Conservation (phyloP, 257 asterid genomes). For the Nemophila menziesii region DNA sequence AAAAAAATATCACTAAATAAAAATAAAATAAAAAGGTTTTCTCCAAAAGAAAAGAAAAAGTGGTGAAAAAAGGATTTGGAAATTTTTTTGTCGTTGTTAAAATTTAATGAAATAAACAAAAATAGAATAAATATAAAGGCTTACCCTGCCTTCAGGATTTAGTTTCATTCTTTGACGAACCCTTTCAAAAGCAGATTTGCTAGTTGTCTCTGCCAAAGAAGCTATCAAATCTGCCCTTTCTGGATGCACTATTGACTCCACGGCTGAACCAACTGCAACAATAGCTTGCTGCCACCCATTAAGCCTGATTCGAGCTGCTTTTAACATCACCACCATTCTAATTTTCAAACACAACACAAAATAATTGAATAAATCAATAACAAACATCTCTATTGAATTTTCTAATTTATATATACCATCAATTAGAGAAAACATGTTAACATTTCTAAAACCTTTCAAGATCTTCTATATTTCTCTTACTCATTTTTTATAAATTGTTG, state of each 20-base stretch:
- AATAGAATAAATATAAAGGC: conserved; percentile 1
- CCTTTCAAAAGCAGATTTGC: conserved; percentile 71
- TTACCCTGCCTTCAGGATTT: conserved; percentile 74
- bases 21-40: too few species aligned
- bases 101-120: background rate
- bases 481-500: too few species aligned
- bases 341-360: background rate
- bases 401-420: too few species aligned
- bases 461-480: too few species aligned
- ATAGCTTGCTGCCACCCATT: conserved; percentile 69
- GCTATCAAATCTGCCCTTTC: conserved; percentile 82
- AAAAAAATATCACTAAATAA: too few species aligned
- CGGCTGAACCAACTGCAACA: conserved; percentile 82
- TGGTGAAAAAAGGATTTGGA: too few species aligned
- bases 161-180: conserved; percentile 75
- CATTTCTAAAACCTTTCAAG: too few species aligned
- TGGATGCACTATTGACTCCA: conserved; percentile 81
- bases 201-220: conserved; percentile 91
- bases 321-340: background rate
- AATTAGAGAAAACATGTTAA: too few species aligned
- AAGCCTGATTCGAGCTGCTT: conserved; percentile 1
- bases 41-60: too few species aligned
- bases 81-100: too few species aligned
- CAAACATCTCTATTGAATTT: too few species aligned
- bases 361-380: too few species aligned